Evolutionary conservation across 495 filamentous ascomycete genomes (phyloP), one percentile per base, ranked within the genome.

Genomic region (Pyrenopolyporus hunteri): DNA sequence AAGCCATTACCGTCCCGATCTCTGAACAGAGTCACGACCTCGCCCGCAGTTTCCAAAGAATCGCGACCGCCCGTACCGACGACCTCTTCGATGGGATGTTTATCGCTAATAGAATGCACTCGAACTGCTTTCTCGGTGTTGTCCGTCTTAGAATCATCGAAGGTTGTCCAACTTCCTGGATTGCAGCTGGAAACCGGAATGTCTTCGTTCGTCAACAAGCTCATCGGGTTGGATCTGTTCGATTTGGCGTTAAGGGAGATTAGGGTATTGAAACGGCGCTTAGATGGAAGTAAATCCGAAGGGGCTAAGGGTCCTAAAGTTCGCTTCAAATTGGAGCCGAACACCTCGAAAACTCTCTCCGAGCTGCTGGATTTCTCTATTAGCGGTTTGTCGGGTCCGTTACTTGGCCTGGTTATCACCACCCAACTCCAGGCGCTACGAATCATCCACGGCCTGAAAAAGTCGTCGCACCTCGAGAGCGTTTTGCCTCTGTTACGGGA

Each of bases 141-240:
- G 36, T 77, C 90, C 44, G 76, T 79, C 17, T 49, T 89, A 16
- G 83, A 90, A 52, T 67, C 74, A 23, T 61, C 75, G 43, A 68
- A 82, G 61, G 69, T 62, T 70, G 64, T 74, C 63, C 80, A 58
- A 2, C 70, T 84, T 11, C 84, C 87, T 6, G 82, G 80, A 29
- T 75, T 93, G 45, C 92, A 97, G 60, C 76, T 96, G 2, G 93
- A 97, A 67, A 87, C 85, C 54, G 94, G 90, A 5, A 89, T 91
- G 73, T 89, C 89, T 36, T 85, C 88, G 6, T 77, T 98, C 33
- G 77, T 89, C 19, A 84, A 82, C 33, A 92, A 87, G 61, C 73
- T 96, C 13, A 78, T 96, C 5, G 81, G 83, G 0, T 73, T 96
- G 40, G 87, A 87, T 10, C 70, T 95, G 52, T 85, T 90, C 50